Evolutionary conservation across 176 grass and related monocot genomes (phyloP).

Genomic region (Juncus inflexus): DNA sequence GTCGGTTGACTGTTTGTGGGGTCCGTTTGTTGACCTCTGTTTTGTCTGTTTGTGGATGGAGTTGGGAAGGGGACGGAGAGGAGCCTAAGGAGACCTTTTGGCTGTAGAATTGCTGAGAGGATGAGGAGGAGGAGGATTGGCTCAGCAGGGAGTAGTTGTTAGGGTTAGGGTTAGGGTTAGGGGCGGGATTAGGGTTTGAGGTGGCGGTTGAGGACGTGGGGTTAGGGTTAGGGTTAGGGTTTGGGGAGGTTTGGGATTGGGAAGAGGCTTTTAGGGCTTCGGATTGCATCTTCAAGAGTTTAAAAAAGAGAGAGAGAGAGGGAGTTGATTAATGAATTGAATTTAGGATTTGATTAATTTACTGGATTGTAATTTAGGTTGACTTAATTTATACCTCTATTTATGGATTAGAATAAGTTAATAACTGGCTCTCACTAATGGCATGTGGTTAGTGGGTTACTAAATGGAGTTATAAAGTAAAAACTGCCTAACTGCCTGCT

Average conservation of each 20-base stretch:
- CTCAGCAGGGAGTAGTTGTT: constrained; percentile 48
- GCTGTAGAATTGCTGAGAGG: constrained; percentile 41
- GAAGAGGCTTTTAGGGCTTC: constrained; percentile 28
- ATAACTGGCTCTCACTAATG: too few relatives aligned
- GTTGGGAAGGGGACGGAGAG: constrained; percentile 49
- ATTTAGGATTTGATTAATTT: too few relatives aligned
- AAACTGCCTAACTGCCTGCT: too few relatives aligned
- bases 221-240: constrained; percentile 6
- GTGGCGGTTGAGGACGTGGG: constrained; percentile 10
- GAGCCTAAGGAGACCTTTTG: constrained; percentile 36
- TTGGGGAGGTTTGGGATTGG: not conserved
- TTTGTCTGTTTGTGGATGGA: constrained; percentile 48
- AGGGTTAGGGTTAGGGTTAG: constrained; percentile 38
- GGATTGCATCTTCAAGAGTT: constrained; percentile 38
- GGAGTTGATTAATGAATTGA: too few relatives aligned
- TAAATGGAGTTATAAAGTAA: too few relatives aligned
- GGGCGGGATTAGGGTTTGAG: not conserved
- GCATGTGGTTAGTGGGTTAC: too few relatives aligned
- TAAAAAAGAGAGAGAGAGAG: not conserved
- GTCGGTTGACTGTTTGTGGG: constrained; percentile 20
- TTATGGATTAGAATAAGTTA: too few relatives aligned
- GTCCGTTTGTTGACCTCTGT: constrained; percentile 21
- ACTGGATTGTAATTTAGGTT: too few relatives aligned
- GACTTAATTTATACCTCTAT: too few relatives aligned
- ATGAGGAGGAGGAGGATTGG: constrained; percentile 37